phyloP scores from a whole-genome alignment of 306 rosid species.

The Quercus ilex region DNA sequence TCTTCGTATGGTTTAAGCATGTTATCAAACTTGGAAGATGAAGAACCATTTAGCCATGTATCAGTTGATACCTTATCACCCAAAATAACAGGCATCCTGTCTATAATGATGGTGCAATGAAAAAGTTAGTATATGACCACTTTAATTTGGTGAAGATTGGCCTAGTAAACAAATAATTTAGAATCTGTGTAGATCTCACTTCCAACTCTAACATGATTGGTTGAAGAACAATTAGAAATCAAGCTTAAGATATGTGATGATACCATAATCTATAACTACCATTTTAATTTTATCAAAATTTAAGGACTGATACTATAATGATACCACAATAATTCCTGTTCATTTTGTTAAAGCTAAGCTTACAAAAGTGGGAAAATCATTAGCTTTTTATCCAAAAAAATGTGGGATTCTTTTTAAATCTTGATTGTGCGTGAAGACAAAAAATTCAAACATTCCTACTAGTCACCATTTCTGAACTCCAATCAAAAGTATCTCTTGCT shows the following conservation, averaged over 20 bases:
- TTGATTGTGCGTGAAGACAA: too few relatives aligned
- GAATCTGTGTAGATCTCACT: not conserved
- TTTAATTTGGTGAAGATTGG: constrained; percentile 16
- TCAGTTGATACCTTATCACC: constrained; percentile 69
- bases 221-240: not conserved
- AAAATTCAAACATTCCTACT: too few relatives aligned
- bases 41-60: constrained; percentile 60
- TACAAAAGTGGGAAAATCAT: not conserved
- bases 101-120: constrained; percentile 37
- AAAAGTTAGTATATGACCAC: constrained; percentile 10
- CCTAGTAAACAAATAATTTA: not conserved
- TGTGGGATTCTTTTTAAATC: too few relatives aligned
- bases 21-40: constrained; percentile 43
- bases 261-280: not conserved
- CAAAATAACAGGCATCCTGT: constrained; percentile 92
- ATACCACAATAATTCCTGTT: not conserved
- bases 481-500: too few relatives aligned
- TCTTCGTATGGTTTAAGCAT: constrained; percentile 73
- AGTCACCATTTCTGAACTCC: too few relatives aligned
- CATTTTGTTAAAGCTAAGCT: not conserved
- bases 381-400: not conserved
- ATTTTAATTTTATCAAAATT: not conserved
- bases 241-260: not conserved
- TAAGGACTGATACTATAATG: too few relatives aligned
- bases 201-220: not conserved